Conservation (phyloP, 192 early-diverging fungal genomes). For the Allomyces macrogynus region DNA sequence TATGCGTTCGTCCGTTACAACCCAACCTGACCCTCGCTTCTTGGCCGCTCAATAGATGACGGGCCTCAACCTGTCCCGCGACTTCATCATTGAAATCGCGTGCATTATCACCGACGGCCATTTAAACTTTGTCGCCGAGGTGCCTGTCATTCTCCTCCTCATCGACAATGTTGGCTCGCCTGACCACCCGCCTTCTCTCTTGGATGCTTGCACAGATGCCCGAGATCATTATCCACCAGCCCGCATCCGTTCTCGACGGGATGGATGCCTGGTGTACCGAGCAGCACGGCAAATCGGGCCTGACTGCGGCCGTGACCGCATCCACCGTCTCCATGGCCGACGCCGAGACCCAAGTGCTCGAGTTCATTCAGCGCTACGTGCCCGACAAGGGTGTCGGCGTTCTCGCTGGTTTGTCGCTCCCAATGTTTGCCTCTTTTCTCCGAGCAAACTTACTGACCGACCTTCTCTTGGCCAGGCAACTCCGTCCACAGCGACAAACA, state of each 20-base stretch:
- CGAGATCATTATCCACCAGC: conserved; percentile 51
- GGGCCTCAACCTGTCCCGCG: conserved; percentile 43
- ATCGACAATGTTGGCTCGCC: background rate
- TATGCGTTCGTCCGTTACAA: background rate
- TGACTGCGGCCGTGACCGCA: conserved; percentile 48
- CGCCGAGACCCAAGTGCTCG: conserved; percentile 51
- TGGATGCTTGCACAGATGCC: conserved; percentile 20
- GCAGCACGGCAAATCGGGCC: conserved; percentile 69
- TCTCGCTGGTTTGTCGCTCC: conserved; percentile 24
- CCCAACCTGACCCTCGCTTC: background rate
- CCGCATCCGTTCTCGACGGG: conserved; percentile 47
- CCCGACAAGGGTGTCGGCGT: conserved; percentile 32
- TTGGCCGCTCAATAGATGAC: conserved; percentile 34
- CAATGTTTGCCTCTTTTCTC: background rate
- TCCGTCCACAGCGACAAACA: conserved; percentile 77
- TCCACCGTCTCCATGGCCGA: conserved; percentile 41
- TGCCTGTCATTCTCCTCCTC: conserved; percentile 4
- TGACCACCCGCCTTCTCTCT: conserved; percentile 2
- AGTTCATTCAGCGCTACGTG: conserved; percentile 53
- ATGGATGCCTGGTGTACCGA: conserved; percentile 85
- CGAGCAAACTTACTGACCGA: too few species aligned
- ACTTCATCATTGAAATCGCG: conserved; percentile 78
- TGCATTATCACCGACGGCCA: conserved; percentile 69
- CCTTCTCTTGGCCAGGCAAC: conserved; percentile 32
- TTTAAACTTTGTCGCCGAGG: conserved; percentile 62